A percentile compares a stretch with the other conserved stretches of the same genome.
Conservation (phyloP, 2,329 filamentous ascomycete genomes). For the Exophiala lecanii-corni region DNA sequence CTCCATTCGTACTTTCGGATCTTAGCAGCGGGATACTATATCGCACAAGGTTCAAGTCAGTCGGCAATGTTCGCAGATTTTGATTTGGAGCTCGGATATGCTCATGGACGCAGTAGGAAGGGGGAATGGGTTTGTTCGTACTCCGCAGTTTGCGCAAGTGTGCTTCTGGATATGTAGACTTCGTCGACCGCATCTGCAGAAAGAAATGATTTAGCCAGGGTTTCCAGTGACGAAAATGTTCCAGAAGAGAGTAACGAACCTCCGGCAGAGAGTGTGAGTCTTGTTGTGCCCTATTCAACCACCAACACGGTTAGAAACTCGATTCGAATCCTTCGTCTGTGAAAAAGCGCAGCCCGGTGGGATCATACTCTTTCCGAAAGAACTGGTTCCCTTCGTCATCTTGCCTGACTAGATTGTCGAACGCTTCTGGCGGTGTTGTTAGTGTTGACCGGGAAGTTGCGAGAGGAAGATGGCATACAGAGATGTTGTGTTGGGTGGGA, state of each 20-base stretch:
- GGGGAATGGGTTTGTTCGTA: conserved; percentile 9
- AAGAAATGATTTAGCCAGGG: no score
- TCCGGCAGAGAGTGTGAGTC: conserved; percentile 97
- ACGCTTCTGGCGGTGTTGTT: conserved; percentile 8
- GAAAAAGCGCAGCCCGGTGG: conserved; percentile 6
- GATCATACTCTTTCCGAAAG: conserved; percentile 62
- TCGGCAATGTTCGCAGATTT: background rate
- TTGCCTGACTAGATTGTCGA: conserved; percentile 19
- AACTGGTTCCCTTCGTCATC: conserved; percentile 62
- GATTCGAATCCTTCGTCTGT: background rate
- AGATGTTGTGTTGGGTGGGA: conserved; percentile 11
- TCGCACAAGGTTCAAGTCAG: conserved; percentile 8
- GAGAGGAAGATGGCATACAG: conserved; percentile 10
- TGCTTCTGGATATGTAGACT: conserved; percentile 99
- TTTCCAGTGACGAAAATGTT: no score
- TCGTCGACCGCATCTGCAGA: conserved; percentile 61
- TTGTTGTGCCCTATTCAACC: conserved; percentile 65
- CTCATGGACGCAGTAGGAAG: no score
- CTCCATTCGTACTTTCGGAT: conserved; percentile 99
- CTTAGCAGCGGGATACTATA: conserved; percentile 83
- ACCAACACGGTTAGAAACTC: conserved; percentile 12
- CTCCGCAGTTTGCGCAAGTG: conserved; percentile 87
- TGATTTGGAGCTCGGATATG: no score
- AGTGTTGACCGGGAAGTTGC: background rate
- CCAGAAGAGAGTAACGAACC: conserved; percentile 96